phyloP scores from a whole-genome alignment of 1,284 basidiomycete species.

The Ganoderma lucidum region DNA sequence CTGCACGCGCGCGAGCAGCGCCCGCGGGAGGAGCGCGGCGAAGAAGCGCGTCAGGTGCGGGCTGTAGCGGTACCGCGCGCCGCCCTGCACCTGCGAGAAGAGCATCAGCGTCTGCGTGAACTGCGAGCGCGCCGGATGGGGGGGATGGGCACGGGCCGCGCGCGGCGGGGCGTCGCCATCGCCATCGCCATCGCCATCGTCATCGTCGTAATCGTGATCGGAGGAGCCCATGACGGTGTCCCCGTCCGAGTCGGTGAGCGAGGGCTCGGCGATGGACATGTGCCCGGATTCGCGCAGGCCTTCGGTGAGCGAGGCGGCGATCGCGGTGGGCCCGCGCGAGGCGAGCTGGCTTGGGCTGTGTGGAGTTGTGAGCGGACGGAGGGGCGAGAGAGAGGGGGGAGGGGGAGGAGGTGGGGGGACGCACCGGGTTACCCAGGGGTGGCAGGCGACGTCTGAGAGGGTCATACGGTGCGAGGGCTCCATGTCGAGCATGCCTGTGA shows the following conservation, averaged over 20 bases:
- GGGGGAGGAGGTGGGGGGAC: slow-evolving; percentile 27
- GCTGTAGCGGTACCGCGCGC: slow-evolving; percentile 71
- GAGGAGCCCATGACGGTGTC: slow-evolving; percentile 58
- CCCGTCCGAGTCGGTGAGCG: slow-evolving; percentile 42
- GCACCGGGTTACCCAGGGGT: slow-evolving; percentile 85
- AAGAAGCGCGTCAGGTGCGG: slow-evolving; percentile 84
- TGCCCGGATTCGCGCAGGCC: slow-evolving; percentile 74
- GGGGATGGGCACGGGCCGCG: no score
- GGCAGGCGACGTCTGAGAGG: slow-evolving; percentile 71
- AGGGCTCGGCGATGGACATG: slow-evolving; percentile 69
- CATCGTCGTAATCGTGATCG: slow-evolving; percentile 39
- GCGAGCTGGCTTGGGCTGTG: slow-evolving; percentile 77
- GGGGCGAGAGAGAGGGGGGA: neutral
- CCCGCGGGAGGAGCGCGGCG: slow-evolving; percentile 58
- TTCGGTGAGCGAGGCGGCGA: slow-evolving; percentile 78
- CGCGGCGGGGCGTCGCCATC: slow-evolving; percentile 29
- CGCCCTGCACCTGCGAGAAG: slow-evolving; percentile 71
- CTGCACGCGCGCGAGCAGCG: slow-evolving; percentile 59
- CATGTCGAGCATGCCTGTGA: slow-evolving; percentile 78
- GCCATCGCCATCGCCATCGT: slow-evolving; percentile 41
- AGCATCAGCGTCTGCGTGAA: slow-evolving; percentile 55
- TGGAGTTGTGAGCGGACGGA: neutral
- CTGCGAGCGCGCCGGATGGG: slow-evolving; percentile 49
- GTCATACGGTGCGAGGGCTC: slow-evolving; percentile 78
- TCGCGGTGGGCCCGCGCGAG: slow-evolving; percentile 53